These are phyloP conservation scores for Colletotrichum neosansevieriae DNA, from an alignment of 2,329 filamentous ascomycete genomes.

Conservation along the genomic window DNA sequence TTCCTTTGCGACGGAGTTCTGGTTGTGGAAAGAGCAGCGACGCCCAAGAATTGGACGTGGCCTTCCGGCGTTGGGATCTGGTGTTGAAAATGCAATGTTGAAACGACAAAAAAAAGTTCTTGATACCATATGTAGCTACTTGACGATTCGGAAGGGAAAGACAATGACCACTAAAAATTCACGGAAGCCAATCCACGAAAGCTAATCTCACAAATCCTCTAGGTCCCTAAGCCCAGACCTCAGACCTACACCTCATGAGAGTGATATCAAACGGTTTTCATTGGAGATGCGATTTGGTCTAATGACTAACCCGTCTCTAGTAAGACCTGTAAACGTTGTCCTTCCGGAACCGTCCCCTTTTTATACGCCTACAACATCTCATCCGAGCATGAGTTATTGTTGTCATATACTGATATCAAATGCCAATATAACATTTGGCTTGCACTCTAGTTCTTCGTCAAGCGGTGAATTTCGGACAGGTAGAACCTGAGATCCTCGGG, in stretches of 20 bases:
- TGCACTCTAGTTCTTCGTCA: slow-evolving; percentile 59
- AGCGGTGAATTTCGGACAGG: slow-evolving; percentile 89
- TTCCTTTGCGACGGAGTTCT: slow-evolving; percentile 4
- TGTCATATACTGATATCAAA: background rate
- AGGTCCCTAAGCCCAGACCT: too few species aligned
- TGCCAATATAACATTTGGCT: background rate
- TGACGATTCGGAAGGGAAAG: background rate
- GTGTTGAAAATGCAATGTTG: slow-evolving; percentile 31
- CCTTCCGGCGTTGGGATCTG: slow-evolving; percentile 13
- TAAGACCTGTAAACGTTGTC: slow-evolving; percentile 5
- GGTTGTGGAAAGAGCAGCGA: background rate
- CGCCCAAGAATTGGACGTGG: background rate
- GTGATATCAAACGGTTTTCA: background rate
- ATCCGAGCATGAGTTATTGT: background rate
- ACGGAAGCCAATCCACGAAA: too few species aligned
- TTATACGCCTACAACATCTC: slow-evolving; percentile 5
- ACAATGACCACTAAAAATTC: background rate
- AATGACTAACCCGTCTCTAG: slow-evolving; percentile 13
- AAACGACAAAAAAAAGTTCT: slow-evolving; percentile 35
- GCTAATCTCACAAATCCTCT: background rate
- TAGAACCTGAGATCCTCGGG: slow-evolving; percentile 94
- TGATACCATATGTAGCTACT: slow-evolving; percentile 29
- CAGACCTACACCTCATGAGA: background rate
- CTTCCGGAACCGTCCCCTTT: background rate
- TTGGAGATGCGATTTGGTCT: slow-evolving; percentile 14